phyloP scores from a whole-genome alignment of 306 rosid genomes.

The Comarum palustre region DNA sequence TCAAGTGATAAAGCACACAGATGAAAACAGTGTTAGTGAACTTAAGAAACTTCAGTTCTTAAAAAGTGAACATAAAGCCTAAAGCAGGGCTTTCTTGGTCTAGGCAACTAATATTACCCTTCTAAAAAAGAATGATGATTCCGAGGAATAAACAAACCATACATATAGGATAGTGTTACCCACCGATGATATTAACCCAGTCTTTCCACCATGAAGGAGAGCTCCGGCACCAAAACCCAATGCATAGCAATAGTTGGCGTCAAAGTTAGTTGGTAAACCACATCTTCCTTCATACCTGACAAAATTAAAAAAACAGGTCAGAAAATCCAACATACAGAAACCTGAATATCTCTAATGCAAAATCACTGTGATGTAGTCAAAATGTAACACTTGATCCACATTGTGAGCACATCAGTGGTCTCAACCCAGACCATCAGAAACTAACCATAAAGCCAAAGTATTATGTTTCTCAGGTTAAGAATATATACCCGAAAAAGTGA shows the following conservation, averaged over 20 bases:
- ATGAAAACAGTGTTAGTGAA: background rate
- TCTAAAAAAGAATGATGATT: background rate
- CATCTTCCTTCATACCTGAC: slow-evolving; percentile 94
- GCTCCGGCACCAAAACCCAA: slow-evolving; percentile 94
- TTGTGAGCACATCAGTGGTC: background rate
- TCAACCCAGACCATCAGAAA: background rate
- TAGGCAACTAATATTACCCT: background rate
- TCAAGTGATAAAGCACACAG: slow-evolving; percentile 6
- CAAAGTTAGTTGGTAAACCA: slow-evolving; percentile 96
- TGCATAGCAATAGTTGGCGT: slow-evolving; percentile 88
- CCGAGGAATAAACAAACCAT: background rate
- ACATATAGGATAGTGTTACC: slow-evolving; percentile 30
- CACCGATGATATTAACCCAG: slow-evolving; percentile 95
- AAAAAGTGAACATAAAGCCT: background rate
- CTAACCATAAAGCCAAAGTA: background rate
- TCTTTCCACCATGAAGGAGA: slow-evolving; percentile 84
- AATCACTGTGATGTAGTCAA: background rate
- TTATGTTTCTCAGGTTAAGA: background rate
- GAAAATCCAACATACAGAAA: background rate
- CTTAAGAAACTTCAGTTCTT: background rate
- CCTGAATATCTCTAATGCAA: background rate
- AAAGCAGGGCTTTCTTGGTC: background rate
- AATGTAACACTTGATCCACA: background rate
- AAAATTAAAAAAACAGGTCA: slow-evolving; percentile 15
- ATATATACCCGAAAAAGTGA: slow-evolving; percentile 90